These are phyloP conservation scores for Medicago arabica DNA, from an alignment of 306 rosid species.

Conservation along the genomic window DNA sequence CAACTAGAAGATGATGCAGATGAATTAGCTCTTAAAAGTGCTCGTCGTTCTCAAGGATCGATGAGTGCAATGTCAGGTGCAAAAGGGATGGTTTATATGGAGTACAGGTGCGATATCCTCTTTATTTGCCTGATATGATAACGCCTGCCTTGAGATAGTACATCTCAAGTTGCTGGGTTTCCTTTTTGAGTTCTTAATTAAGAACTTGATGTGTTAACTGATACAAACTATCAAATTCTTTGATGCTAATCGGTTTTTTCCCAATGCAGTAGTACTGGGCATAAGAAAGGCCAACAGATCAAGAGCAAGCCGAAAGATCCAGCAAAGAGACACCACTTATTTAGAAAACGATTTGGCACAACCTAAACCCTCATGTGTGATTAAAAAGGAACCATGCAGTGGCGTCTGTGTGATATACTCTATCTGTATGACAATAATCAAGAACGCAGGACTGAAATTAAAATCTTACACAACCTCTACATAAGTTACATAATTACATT, in stretches of 20 bases:
- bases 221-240: constrained; percentile 20
- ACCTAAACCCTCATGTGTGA: constrained; percentile 39
- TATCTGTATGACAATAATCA: constrained; percentile 16
- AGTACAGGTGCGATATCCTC: constrained; percentile 66
- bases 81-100: constrained; percentile 92
- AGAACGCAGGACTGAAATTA: background rate
- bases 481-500: background rate
- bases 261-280: constrained; percentile 71
- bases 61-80: constrained; percentile 99
- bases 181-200: constrained; percentile 17
- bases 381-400: background rate
- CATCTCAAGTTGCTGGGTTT: constrained; percentile 27
- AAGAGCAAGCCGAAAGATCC: constrained; percentile 96
- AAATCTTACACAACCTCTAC: background rate
- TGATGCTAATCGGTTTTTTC: constrained; percentile 19
- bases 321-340: constrained; percentile 73
- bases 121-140: constrained; percentile 18
- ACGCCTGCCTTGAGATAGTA: background rate
- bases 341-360: constrained; percentile 64
- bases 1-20: constrained; percentile 92
- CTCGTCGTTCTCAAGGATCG: constrained; percentile 74
- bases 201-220: constrained; percentile 10
- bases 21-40: constrained; percentile 75
- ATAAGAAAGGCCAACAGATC: constrained; percentile 61
- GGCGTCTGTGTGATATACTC: background rate